Conservation (phyloP, 352 stramenopile genomes). For the Phytophthora boehmeriae region DNA sequence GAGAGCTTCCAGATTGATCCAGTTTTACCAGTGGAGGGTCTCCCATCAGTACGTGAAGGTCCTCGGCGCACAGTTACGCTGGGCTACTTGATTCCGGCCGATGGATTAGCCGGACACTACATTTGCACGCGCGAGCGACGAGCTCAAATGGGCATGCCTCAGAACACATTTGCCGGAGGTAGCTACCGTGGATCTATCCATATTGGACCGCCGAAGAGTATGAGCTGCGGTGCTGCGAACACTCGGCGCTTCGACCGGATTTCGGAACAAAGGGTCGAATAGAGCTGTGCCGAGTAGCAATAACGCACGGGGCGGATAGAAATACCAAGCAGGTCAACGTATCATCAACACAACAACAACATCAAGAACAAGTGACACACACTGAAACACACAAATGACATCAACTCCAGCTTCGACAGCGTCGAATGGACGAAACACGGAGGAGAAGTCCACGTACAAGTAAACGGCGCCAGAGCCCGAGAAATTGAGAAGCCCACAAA, state of each 20-base stretch:
- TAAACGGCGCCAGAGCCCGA: slow-evolving; percentile 17
- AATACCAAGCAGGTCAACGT: slow-evolving; percentile 20
- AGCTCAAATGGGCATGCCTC: slow-evolving; percentile 37
- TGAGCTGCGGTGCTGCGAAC: slow-evolving; percentile 45
- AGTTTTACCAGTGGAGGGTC: slow-evolving; percentile 63
- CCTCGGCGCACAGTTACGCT: slow-evolving; percentile 62
- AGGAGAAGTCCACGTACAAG: slow-evolving; percentile 44
- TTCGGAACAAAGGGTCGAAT: slow-evolving; percentile 71
- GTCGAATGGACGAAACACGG: slow-evolving; percentile 36
- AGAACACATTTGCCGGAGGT: slow-evolving; percentile 73
- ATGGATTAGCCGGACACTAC: slow-evolving; percentile 79
- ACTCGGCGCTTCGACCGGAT: slow-evolving; percentile 66
- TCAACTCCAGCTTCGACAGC: slow-evolving; percentile 20
- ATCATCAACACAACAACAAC: slow-evolving; percentile 13
- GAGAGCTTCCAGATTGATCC: slow-evolving; percentile 83
- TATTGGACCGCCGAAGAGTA: slow-evolving; percentile 69
- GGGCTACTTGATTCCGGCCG: slow-evolving; percentile 72
- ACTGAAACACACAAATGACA: slow-evolving; percentile 27
- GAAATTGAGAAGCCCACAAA: slow-evolving; percentile 12
- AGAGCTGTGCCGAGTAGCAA: slow-evolving; percentile 7
- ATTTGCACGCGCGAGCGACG: slow-evolving; percentile 76
- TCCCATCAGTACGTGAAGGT: slow-evolving; percentile 64
- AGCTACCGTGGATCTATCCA: slow-evolving; percentile 80
- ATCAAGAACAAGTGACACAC: slow-evolving; percentile 10
- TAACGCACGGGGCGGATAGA: slow-evolving; percentile 20